These are phyloP conservation scores for Fonsecaea multimorphosa DNA, from an alignment of 2,329 filamentous ascomycete genomes.

Conservation along the genomic window DNA sequence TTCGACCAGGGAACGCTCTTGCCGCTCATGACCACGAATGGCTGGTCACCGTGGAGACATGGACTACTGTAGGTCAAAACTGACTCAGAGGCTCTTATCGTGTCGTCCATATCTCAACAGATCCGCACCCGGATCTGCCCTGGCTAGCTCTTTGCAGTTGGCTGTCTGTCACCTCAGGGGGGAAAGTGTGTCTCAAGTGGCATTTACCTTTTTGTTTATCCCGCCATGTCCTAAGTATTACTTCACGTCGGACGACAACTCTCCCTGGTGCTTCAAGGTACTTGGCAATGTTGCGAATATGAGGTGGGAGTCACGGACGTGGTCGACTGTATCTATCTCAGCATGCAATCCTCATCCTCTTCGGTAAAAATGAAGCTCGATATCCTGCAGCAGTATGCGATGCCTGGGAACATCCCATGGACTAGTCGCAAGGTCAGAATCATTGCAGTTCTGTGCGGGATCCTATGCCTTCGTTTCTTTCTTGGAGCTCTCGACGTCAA, in stretches of 20 bases:
- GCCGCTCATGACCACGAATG: not conserved
- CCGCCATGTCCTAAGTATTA: not conserved
- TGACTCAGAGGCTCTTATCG: constrained; percentile 1
- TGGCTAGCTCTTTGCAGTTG: not conserved
- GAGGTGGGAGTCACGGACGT: not conserved
- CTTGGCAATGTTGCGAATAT: not conserved
- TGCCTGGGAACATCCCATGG: constrained; percentile 3
- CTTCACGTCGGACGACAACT: not conserved
- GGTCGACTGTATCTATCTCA: not conserved
- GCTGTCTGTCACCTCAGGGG: not conserved
- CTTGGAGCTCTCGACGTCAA: not conserved
- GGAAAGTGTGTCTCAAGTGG: not conserved
- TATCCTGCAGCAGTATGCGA: not conserved
- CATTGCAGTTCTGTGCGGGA: not conserved
- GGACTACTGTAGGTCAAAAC: not conserved
- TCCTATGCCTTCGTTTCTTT: not conserved
- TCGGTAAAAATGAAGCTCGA: constrained; percentile 2
- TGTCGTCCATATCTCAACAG: constrained; percentile 1
- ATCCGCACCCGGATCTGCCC: not conserved
- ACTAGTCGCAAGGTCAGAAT: not conserved
- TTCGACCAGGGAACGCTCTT: not conserved
- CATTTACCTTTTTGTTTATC: constrained; percentile 6
- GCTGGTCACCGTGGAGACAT: not conserved
- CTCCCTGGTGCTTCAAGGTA: not conserved
- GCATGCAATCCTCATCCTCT: not conserved